Evolutionary conservation across 1,284 basidiomycete species (phyloP), one percentile per base, ranked within the genome.

Genomic region (Fistulinella cinereoalba): DNA sequence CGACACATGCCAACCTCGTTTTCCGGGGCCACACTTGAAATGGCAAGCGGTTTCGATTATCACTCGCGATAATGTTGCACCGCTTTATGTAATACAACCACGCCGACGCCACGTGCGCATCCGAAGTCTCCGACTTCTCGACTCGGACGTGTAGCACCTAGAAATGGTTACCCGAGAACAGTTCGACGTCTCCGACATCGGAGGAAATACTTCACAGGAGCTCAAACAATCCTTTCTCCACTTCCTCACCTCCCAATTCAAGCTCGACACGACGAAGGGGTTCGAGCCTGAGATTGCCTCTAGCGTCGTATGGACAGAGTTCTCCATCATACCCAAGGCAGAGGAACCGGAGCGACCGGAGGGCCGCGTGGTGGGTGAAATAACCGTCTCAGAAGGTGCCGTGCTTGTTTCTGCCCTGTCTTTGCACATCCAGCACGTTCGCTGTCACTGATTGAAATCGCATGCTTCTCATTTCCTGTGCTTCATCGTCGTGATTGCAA

Each of bases 301-400:
- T 3, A 37, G 62, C 2, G n/a, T 65, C 16, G 34, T 10, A 8
- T 57, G 51, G 46, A 50, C 45, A 18, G 74, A 76, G 16, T 66
- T 76, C 0, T 72, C 71, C 4, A 48, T 79, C 29, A 24, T 65
- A 3, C 49, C 62, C 29, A 73, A 71, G 44, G 45, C 55, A 0
- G 69, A 73, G 34, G 71, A 72, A 39, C 60, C 66, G 1, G 48
- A 55, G 41, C 68, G 56, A 49, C 56, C 52, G 10, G 74, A 76
- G 50, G 73, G 67, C 6, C 68, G 67, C 37, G 70, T 75, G 12
- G 68, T 73, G 10, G 66, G 58, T 23, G 74, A 78, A 54, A 69
- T 75, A 38, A 69, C 68, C 23, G 75, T 79, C 18, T 67, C 69
- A 15, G 58, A 67, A 60, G 74, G 77, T 77, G 47, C 24, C 57